Conservation (phyloP, 495 filamentous ascomycete genomes). For the Xylaria cubensis region DNA sequence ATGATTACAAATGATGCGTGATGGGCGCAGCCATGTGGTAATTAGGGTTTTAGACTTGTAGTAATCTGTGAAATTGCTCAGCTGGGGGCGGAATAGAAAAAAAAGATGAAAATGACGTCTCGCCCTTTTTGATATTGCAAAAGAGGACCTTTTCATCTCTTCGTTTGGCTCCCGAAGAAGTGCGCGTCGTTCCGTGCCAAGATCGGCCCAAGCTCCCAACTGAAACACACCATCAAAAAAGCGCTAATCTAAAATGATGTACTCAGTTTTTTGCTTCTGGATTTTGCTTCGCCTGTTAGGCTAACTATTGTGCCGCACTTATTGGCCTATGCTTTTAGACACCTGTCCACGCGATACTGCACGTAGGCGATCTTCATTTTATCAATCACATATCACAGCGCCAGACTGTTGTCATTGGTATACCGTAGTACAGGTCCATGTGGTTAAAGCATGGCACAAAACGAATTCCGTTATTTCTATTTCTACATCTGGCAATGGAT, state of each 20-base stretch:
- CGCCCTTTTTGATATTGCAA: neutral
- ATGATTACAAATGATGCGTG: slow-evolving; percentile 2
- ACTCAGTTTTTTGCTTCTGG: neutral
- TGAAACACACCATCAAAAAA: slow-evolving; percentile 12
- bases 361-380: slow-evolving; percentile 20
- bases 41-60: slow-evolving; percentile 4
- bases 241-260: too few relatives aligned
- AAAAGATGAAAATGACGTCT: slow-evolving; percentile 10
- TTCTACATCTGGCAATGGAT: neutral
- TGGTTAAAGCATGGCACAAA: neutral
- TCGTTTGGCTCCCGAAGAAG: slow-evolving; percentile 2
- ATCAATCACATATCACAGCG: slow-evolving; percentile 3
- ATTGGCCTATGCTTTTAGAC: neutral
- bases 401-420: neutral
- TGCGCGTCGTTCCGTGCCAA: neutral
- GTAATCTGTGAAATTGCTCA: slow-evolving; percentile 15
- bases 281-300: neutral
- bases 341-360: neutral
- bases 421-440: neutral
- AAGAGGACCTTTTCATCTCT: neutral
- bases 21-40: neutral
- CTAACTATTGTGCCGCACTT: neutral
- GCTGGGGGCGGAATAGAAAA: neutral
- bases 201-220: slow-evolving; percentile 36
- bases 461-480: neutral